phyloP scores from a whole-genome alignment of 257 asterid genomes.

The Verbena officinalis region DNA sequence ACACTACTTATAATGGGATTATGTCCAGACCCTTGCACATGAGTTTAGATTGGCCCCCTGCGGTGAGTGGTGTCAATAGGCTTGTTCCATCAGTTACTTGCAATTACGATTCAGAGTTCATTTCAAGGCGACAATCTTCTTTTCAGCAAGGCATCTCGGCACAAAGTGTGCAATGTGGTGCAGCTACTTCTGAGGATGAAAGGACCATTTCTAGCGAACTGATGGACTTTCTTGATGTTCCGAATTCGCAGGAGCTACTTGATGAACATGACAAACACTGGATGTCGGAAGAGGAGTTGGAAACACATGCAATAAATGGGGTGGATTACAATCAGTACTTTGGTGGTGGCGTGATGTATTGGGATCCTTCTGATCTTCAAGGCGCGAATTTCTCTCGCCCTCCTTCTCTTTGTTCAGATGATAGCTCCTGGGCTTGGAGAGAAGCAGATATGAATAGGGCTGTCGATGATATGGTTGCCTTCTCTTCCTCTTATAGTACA shows the following conservation, averaged over 20 bases:
- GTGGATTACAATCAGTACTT: conserved; percentile 90
- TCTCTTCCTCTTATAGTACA: conserved; percentile 97
- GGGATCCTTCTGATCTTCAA: conserved; percentile 92
- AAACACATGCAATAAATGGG: conserved; percentile 75
- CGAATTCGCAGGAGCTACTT: conserved; percentile 62
- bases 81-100: conserved; percentile 70
- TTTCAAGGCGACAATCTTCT: conserved; percentile 76
- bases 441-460: conserved; percentile 95
- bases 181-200: conserved; percentile 81
- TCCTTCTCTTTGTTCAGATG: conserved; percentile 99
- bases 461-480: conserved; percentile 99
- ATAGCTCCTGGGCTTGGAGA: conserved; percentile 99
- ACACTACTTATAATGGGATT: conserved; percentile 64
- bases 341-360: conserved; percentile 99
- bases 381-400: conserved; percentile 92
- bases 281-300: conserved; percentile 97
- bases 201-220: conserved; percentile 66
- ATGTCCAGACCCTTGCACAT: conserved; percentile 67
- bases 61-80: conserved; percentile 71
- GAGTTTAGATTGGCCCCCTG: conserved; percentile 95
- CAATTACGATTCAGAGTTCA: conserved; percentile 86
- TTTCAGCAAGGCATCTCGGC: conserved; percentile 64
- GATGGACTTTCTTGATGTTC: conserved; percentile 60
- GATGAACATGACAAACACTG: conserved; percentile 90
- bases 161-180: conserved; percentile 55